Percentiles rank a stretch among this genome's conserved stretches.
These are phyloP conservation scores for Aspergillus ibericus DNA, from an alignment of 2,329 filamentous ascomycete genomes.

Conservation along the genomic window DNA sequence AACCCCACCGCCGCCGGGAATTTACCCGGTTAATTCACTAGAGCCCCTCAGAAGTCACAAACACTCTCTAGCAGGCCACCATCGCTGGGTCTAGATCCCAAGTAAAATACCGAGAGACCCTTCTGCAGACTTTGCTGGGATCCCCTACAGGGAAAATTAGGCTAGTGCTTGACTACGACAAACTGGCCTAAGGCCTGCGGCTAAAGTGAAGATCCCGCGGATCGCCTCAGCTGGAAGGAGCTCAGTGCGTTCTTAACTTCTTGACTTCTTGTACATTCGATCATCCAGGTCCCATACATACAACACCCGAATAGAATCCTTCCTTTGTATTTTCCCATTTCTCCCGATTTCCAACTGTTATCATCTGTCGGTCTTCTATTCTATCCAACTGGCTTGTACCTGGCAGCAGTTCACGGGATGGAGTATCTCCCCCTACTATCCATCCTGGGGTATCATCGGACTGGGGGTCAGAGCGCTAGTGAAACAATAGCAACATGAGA, in stretches of 20 bases:
- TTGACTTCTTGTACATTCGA: not conserved
- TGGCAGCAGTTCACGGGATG: not conserved
- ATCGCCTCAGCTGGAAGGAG: not conserved
- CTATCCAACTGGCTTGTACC: not conserved
- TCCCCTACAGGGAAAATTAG: not conserved
- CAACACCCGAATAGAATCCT: not conserved
- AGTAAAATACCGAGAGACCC: not conserved
- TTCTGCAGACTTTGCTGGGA: not conserved
- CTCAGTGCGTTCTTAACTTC: not conserved
- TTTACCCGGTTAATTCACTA: slow-evolving; percentile 23
- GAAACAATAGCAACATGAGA: not conserved
- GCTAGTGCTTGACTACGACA: not conserved
- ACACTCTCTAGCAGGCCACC: not conserved
- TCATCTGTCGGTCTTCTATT: slow-evolving; percentile 28
- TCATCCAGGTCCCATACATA: not conserved
- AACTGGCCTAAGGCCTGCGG: not conserved
- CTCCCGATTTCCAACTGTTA: not conserved
- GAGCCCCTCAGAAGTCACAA: not conserved
- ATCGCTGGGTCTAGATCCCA: not conserved
- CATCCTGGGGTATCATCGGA: not conserved
- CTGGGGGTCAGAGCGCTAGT: not conserved
- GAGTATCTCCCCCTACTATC: not conserved
- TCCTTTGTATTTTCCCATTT: not conserved
- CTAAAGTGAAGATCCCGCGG: not conserved
- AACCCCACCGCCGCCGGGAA: slow-evolving; percentile 17